Base-by-base conservation (phyloP, 305 asterid genomes). In the Fraxinus albicans region DNA sequence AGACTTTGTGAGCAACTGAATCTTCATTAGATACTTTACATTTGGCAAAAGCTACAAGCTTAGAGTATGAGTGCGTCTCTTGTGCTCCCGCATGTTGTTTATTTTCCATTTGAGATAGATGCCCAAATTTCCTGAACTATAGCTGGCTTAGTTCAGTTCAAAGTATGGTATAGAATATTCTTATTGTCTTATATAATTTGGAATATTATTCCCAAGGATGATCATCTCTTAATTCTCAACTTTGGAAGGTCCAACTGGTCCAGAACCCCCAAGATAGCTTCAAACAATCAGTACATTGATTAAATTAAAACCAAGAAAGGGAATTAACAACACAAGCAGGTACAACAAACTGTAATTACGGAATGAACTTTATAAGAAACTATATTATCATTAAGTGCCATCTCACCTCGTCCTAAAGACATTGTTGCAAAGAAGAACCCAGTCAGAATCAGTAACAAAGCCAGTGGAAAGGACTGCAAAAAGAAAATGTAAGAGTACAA, bases 321-420 rank as follows among this genome's bases (percentile, higher is more conserved):
- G 36, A 79, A 83, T 53, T 55, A 63, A 9, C 65, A 4, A 44
- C 53, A 70, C 60, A 78, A 82, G 23, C 40, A 80, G 79, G 36
- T 53, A 44, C 55, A 53, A 53, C 65, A 15, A 53, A 53, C 31
- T 21, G 47, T 29, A 80, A 50, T 44, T 72, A 78, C 12, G 7
- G 33, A 77, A 77, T 60, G 58, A 42, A 85, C 21, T 70, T 65
- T 36, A 83, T 75, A 23, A 70, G 76, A 65, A 70, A 76, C 79
- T 82, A 65, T 67, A 29, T 29, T 76, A 53, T 47, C 34, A 21
- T 25, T 60, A 77, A 27, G 78, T 76, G 83, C n/a, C 42, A 78
- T 82, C 97, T 91, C 77, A 96, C 99, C 97, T 89, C 92, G 91
- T 87, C 93, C 88, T 79, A 94, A 90, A 21, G 99, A 95, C 87